These are phyloP conservation scores for Botrytis squamosa DNA, from an alignment of 2,329 filamentous ascomycete species.

Conservation along the genomic window DNA sequence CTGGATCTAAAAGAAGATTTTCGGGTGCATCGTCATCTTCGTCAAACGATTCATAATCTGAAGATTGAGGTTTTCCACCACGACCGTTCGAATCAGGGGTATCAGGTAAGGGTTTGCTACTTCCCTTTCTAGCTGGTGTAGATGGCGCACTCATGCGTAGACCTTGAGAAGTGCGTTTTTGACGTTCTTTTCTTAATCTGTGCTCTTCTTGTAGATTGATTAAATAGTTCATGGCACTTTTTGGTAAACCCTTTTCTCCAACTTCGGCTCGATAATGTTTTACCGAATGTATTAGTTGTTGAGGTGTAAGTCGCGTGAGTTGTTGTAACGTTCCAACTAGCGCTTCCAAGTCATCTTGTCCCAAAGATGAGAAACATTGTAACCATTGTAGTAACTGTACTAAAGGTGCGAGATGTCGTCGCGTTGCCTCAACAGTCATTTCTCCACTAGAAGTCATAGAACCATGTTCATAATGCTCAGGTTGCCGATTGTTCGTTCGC, in stretches of 20 bases:
- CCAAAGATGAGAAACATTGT: conserved; percentile 93
- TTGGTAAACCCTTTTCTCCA: conserved; percentile 86
- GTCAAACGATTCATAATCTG: conserved; percentile 32
- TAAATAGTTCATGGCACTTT: conserved; percentile 85
- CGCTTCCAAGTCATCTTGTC: conserved; percentile 79
- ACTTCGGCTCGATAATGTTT: conserved; percentile 94
- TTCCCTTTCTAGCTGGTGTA: conserved; percentile 42
- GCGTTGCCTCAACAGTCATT: conserved; percentile 78
- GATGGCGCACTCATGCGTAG: conserved; percentile 43
- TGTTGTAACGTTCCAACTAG: conserved; percentile 87
- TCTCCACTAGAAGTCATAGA: conserved; percentile 84
- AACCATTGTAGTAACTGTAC: conserved; percentile 96
- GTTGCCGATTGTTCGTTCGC: conserved; percentile 84
- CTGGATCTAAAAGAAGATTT: conserved; percentile 79
- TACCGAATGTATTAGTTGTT: conserved; percentile 87
- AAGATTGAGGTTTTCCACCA: conserved; percentile 31
- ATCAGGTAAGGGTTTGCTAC: conserved; percentile 46
- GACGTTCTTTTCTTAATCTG: conserved; percentile 56
- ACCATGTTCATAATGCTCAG: conserved; percentile 93
- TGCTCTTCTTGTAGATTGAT: conserved; percentile 75
- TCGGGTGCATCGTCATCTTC: conserved; percentile 70
- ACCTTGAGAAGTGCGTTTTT: conserved; percentile 46
- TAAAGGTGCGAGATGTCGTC: conserved; percentile 81
- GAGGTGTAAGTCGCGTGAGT: conserved; percentile 76
- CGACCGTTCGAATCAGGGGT: conserved; percentile 45